A percentile compares a stretch with the other conserved stretches of the same genome.
Conservation (phyloP, 2,329 filamentous ascomycete genomes). For the Macrophomina tecta region DNA sequence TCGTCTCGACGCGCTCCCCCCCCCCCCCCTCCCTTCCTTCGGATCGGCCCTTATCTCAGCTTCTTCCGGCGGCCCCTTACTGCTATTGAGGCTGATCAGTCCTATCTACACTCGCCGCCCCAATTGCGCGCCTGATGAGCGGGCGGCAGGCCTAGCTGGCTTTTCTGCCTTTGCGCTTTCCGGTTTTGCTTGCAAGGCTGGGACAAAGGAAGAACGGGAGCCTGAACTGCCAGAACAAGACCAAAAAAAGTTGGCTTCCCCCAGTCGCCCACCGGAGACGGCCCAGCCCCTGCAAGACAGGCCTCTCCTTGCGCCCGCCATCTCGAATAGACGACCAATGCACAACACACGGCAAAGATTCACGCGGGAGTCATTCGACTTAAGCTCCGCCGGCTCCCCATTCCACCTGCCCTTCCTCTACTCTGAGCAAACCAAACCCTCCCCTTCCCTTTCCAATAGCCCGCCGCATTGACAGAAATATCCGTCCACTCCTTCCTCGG, state of each 20-base stretch:
- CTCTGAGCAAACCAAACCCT: not conserved
- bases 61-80: not conserved
- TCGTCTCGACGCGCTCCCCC: not conserved
- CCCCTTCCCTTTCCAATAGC: not conserved
- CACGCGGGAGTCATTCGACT: slow-evolving; percentile 13
- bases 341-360: not conserved
- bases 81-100: not conserved
- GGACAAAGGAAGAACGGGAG: not conserved
- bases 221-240: not conserved
- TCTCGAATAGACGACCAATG: not conserved
- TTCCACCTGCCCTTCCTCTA: not conserved
- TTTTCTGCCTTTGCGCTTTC: not conserved
- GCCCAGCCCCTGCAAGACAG: not conserved
- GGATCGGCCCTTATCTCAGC: not conserved
- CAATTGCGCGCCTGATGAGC: not conserved
- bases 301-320: not conserved
- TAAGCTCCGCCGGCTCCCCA: not conserved
- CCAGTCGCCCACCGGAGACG: too few species aligned
- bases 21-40: too few species aligned
- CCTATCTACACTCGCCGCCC: not conserved
- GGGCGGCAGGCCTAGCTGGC: not conserved
- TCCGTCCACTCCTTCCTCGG: not conserved
- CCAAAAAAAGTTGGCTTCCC: not conserved
- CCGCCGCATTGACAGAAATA: not conserved
- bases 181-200: not conserved